Percentiles rank a stretch among this genome's conserved stretches.
phyloP scores from a whole-genome alignment of 345 rosid genomes.

The Salix dunnii region DNA sequence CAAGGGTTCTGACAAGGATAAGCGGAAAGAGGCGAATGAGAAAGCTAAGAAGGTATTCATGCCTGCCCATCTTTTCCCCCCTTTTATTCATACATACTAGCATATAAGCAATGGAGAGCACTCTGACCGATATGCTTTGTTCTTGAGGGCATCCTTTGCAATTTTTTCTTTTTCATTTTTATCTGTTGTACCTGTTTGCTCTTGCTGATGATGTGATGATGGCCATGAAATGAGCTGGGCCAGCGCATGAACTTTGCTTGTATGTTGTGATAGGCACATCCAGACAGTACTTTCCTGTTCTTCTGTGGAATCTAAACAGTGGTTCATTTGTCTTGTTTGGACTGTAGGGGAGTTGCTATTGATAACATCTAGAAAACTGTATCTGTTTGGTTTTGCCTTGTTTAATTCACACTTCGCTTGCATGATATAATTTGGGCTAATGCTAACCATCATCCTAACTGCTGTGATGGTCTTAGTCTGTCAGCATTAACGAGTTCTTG shows the following conservation, averaged over 20 bases:
- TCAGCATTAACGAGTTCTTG: slow-evolving; percentile 68
- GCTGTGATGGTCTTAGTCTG: slow-evolving; percentile 31
- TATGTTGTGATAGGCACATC: not conserved
- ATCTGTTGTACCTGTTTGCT: not conserved
- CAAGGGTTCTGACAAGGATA: slow-evolving; percentile 70
- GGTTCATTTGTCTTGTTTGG: not conserved
- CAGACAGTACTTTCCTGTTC: not conserved
- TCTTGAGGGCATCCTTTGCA: not conserved
- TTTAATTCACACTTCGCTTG: not conserved
- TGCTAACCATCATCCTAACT: not conserved
- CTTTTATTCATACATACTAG: too few relatives aligned
- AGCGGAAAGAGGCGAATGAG: slow-evolving; percentile 57
- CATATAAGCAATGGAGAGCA: not conserved
- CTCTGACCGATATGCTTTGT: not conserved
- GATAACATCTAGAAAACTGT: not conserved
- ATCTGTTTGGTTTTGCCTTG: too few relatives aligned
- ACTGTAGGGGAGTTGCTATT: not conserved
- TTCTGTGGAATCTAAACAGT: not conserved
- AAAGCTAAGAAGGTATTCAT: slow-evolving; percentile 52
- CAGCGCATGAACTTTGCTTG: not conserved
- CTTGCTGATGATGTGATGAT: not conserved
- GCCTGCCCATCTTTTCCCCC: not conserved
- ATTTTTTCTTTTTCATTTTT: not conserved
- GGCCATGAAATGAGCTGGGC: not conserved
- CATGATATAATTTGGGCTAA: not conserved